Percentiles rank a stretch among this genome's conserved stretches.
phyloP scores from a whole-genome alignment of 805 yeast genomes.

The Saturnispora sanitii region DNA sequence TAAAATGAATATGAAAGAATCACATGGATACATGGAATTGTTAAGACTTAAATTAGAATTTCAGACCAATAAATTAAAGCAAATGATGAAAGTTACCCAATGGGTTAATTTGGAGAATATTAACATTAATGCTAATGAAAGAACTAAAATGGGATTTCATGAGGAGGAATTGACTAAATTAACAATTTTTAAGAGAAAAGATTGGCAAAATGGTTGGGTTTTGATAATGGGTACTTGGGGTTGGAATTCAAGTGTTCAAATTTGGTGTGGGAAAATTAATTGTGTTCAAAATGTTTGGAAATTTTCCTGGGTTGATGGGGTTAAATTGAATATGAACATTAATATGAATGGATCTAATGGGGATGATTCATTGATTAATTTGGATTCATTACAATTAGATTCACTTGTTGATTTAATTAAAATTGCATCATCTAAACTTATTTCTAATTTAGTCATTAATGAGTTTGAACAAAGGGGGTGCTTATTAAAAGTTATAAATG shows the following conservation, averaged over 20 bases:
- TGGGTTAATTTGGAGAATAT: slow-evolving; percentile 58
- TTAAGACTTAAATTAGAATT: slow-evolving; percentile 44
- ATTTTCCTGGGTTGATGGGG: slow-evolving; percentile 39
- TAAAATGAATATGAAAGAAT: slow-evolving; percentile 23
- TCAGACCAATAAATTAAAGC: slow-evolving; percentile 23
- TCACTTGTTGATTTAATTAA: slow-evolving; percentile 33
- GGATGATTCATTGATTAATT: slow-evolving; percentile 4
- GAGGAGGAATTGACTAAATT: slow-evolving; percentile 19
- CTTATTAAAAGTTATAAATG: slow-evolving; percentile 27
- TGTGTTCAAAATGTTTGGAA: slow-evolving; percentile 45
- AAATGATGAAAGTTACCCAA: slow-evolving; percentile 49
- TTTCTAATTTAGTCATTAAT: slow-evolving; percentile 43
- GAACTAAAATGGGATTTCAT: slow-evolving; percentile 30
- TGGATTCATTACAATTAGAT: slow-evolving; percentile 16
- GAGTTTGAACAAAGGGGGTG: slow-evolving; percentile 36
- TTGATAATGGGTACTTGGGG: slow-evolving; percentile 32
- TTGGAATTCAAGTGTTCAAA: slow-evolving; percentile 29
- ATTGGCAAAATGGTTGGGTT: slow-evolving; percentile 53
- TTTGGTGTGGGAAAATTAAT: slow-evolving; percentile 46
- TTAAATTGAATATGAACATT: slow-evolving; percentile 7
- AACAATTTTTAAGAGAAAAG: slow-evolving; percentile 36
- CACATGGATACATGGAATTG: slow-evolving; percentile 26
- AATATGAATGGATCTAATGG: slow-evolving; percentile 3
- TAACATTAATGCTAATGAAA: slow-evolving; percentile 39
- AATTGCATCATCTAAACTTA: slow-evolving; percentile 36